Base-by-base conservation (phyloP, 495 filamentous ascomycete species). In the Xanthoparmelia taractica region DNA sequence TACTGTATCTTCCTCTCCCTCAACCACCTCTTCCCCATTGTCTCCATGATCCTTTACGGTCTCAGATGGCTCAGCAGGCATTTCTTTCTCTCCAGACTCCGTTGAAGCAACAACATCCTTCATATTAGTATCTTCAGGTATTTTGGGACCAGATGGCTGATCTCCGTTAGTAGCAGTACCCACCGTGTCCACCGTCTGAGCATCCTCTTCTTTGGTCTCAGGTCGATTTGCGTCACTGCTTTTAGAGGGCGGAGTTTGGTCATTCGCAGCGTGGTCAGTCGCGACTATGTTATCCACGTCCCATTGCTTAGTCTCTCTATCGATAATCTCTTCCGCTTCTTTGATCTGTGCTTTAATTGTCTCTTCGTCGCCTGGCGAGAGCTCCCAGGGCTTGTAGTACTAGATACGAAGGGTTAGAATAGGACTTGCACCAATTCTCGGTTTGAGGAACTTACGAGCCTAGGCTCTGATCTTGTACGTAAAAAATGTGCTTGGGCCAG, bases 361-460 rank as follows among this genome's bases (percentile, higher is more conserved):
- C 13, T 77, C 81, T 62, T 87, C 84, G 63, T 90, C 84, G 23
- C 79, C 79, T 7, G 79, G 73, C 36, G 82, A 81, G 58, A 88
- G 76, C 69, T 92, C 84, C 87, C 89, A 96, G 8, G 94, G 94
- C 58, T 87, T 87, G 74, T 96, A 98, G 73, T 86, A 93, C 93
- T 97, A 68, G 48, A 37, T 66, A 31, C 60, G 45, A n/a, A 57
- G 47, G 41, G 60, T 20, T 63, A 77, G 64, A 76, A 66, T 58
- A 40, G 55, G 18, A 33, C 68, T 64, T 68, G 60, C 34, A 25
- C 40, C 41, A 38, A 34, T 60, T 12, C 12, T 38, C 43, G 25
- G 25, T 25, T 34, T 13, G 34, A 57, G 8, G 20, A 31, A 76
- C 88, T 70, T 80, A 96, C 94, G 72, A 98, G 78, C 67, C 79